Evolutionary conservation across 1,139 yeast genomes (phyloP).

Genomic region (Keqinozyma sinolaborantium): DNA sequence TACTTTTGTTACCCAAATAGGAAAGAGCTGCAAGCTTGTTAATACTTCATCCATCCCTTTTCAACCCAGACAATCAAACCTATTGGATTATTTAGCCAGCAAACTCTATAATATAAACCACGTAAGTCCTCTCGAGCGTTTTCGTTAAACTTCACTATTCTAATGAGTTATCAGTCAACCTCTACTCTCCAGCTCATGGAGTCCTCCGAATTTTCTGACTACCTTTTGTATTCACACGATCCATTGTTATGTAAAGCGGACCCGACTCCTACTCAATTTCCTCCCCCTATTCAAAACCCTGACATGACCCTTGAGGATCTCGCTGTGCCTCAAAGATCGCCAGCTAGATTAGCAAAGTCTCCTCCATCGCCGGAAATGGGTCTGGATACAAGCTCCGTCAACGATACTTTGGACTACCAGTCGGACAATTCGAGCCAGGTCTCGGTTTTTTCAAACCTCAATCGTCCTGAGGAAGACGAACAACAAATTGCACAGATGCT

Average conservation of each 20-base stretch:
- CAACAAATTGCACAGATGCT: too few relatives aligned
- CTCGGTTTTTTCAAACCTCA: slow-evolving; percentile 13
- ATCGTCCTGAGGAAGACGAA: not conserved
- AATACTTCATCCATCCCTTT: too few relatives aligned
- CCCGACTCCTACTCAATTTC: not conserved
- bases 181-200: not conserved
- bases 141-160: too few relatives aligned
- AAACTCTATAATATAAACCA: too few relatives aligned
- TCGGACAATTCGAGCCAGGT: slow-evolving; percentile 11
- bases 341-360: slow-evolving; percentile 10
- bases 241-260: not conserved
- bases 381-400: slow-evolving; percentile 12
- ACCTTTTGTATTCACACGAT: not conserved
- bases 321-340: slow-evolving; percentile 16
- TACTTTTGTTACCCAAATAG: not conserved
- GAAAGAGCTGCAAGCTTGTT: not conserved
- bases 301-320: not conserved
- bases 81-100: too few relatives aligned
- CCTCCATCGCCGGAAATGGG: slow-evolving; percentile 10
- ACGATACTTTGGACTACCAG: slow-evolving; percentile 7
- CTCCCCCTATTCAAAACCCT: too few relatives aligned
- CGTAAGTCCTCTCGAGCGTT: too few relatives aligned
- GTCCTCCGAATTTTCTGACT: not conserved
- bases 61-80: too few relatives aligned
- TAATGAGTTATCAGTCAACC: too few relatives aligned